phyloP scores from a whole-genome alignment of 768 basidiomycete species.

The Peribolospora kevripleyi region DNA sequence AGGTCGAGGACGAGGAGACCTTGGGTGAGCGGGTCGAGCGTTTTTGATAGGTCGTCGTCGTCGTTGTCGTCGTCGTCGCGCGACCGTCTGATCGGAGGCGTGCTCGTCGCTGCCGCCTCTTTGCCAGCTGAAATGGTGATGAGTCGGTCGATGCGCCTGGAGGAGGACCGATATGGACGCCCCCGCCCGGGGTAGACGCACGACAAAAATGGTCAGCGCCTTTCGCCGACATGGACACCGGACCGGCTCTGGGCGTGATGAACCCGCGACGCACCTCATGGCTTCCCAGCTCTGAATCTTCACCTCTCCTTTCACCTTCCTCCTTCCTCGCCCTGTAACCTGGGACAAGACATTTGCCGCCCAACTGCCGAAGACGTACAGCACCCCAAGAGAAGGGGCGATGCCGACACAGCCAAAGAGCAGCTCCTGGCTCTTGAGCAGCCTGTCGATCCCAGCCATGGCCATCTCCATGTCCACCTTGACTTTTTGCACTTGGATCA shows the following conservation, averaged over 20 bases:
- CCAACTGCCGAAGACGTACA: conserved; percentile 42
- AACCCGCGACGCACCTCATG: conserved; percentile 29
- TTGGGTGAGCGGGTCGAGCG: conserved; percentile 29
- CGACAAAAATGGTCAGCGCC: not conserved
- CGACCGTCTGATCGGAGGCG: too few species aligned
- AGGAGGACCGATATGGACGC: not conserved
- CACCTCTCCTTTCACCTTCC: conserved; percentile 32
- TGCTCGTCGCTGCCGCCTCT: conserved; percentile 5
- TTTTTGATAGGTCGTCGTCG: conserved; percentile 1
- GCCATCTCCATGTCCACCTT: conserved; percentile 90
- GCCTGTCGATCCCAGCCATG: conserved; percentile 67
- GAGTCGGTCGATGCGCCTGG: conserved; percentile 43
- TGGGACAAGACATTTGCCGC: conserved; percentile 29
- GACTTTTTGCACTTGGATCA: conserved; percentile 87
- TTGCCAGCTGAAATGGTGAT: conserved; percentile 29
- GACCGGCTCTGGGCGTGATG: not conserved
- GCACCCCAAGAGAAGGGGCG: conserved; percentile 59
- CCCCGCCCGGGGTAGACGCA: too few species aligned
- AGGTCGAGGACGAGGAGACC: conserved; percentile 52
- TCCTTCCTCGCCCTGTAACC: conserved; percentile 27
- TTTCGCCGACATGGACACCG: not conserved
- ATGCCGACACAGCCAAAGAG: conserved; percentile 84
- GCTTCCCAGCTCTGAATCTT: conserved; percentile 34
- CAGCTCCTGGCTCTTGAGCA: conserved; percentile 26
- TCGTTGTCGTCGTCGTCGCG: conserved; percentile 6